Evolutionary conservation across 1,284 basidiomycete genomes (phyloP).

Genomic region (Sparassis latifolia): DNA sequence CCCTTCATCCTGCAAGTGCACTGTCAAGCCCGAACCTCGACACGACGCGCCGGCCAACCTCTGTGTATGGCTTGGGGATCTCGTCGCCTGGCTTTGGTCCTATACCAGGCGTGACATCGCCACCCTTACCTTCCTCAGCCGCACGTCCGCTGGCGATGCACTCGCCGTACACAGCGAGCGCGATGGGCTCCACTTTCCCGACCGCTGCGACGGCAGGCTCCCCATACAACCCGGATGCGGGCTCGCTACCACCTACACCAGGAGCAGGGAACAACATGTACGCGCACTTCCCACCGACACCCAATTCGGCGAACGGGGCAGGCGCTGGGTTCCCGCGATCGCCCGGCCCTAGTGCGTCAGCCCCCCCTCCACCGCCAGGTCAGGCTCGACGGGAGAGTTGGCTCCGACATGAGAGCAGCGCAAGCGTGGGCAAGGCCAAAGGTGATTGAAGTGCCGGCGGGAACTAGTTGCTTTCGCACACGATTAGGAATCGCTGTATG

Average conservation of each 20-base stretch:
- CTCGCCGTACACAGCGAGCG: constrained; percentile 1
- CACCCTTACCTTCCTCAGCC: constrained; percentile 8
- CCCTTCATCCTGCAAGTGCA: constrained; percentile 7
- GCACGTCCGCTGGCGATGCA: constrained; percentile 7
- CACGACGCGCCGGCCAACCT: constrained; percentile 14
- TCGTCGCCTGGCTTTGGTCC: constrained; percentile 22
- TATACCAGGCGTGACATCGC: constrained; percentile 1
- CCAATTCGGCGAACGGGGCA: constrained; percentile 26
- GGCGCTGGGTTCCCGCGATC: constrained; percentile 20
- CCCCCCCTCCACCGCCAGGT: constrained; percentile 21
- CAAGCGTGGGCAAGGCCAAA: constrained; percentile 24
- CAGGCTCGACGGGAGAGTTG: constrained; percentile 22
- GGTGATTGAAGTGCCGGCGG: constrained; percentile 30
- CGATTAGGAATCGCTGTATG: no score
- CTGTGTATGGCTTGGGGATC: constrained; percentile 29
- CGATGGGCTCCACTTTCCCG: constrained; percentile 13
- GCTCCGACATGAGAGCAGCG: constrained; percentile 13
- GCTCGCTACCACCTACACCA: constrained; percentile 18
- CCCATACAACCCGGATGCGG: constrained; percentile 15
- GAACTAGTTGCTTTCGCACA: no score
- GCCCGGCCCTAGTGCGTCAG: constrained; percentile 14
- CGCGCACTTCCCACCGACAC: constrained; percentile 34
- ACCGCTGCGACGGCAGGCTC: constrained; percentile 20
- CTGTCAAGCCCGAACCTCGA: constrained; percentile 17
- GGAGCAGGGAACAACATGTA: constrained; percentile 21